Evolutionary conservation across 768 basidiomycete species (phyloP), one percentile per base, ranked within the genome.

Genomic region (Serpula lacrymans): DNA sequence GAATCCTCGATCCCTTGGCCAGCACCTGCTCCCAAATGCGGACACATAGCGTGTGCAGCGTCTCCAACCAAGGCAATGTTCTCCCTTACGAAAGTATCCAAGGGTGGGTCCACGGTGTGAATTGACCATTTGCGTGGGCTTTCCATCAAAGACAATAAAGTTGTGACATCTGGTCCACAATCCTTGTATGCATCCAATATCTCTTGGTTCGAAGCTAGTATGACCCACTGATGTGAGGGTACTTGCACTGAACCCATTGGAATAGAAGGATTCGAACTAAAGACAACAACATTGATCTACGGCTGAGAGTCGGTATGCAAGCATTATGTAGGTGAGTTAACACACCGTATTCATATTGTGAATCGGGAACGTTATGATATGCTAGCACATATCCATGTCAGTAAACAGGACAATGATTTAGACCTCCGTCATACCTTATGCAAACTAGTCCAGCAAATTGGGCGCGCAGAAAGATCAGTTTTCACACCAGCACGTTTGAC

Each of bases 1-100:
- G 69, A 71, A 44, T 80, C 80, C 49, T 81, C 79, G 21, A 80
- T 66, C 2, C 75, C 79, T 58, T 81, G 79, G 6, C 78, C 74
- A 6, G 74, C 75, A 2, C 79, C 79, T 0, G 77, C 69, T 2
- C 77, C 78, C 8, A 80, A 58, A 54, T 80, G 77, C 1, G 80
- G 78, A 24, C 70, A 49, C 78, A 80, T 80, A 0, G 62, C 76
- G 49, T 81, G 79, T 7, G 78, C 78, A 13, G 78, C 71, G 52
- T 81, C 78, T 5, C 77, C 78, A 21, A 77, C 60, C 16, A 80
- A 61, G 4, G 69, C 77, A 8, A 77, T 59, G n/a, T 62, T 63
- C 1, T 68, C 70, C 17, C 59, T 65, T 21, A 72, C 62, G 47
- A 64, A 80, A 11, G 52, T 67, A 13, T 60, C 37, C 14, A 80